Base-by-base conservation (phyloP, 768 basidiomycete species). In the Tulasnella sp. region DNA sequence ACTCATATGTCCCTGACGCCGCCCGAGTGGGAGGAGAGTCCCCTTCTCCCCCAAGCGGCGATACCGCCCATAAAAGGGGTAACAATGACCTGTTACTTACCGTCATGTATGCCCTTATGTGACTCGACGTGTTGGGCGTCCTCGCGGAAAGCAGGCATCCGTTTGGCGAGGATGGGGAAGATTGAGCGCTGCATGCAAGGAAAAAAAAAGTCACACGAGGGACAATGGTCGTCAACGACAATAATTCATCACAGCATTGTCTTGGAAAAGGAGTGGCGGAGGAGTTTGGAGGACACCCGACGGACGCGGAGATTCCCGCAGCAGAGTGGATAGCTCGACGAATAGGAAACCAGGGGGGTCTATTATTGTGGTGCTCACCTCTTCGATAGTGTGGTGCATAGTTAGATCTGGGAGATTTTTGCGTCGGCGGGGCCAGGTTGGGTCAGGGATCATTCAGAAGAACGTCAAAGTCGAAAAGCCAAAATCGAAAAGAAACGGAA, bases 341-440 rank as follows among this genome's bases (percentile, higher is more conserved):
- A 42, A 42, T 42, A 17, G 40, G 40, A 42, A 14, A 14, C 39
- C 12, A 14, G 11, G 2, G 40, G 17, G 3, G 25, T 37, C 36
- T 29, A 6, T 75, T 19, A 15, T 7, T 72, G 49, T 17, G 17
- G 17, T 22, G 7, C 76, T 34, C n/a, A 77, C 76, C 58, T 77
- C 76, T 77, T 77, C 76, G 42, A 77, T 77, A 19, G 72, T 36
- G 54, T 77, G 76, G 39, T 77, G 76, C 76, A 67, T 77, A 31
- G 42, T 64, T 22, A 77, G 49, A 39, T 74, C 76, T 77, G 71
- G 15, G 37, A 11, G 45, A n/a, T n/a, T 25, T n/a, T n/a, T 22
- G 38, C n/a, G 8, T 36, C 31, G 37, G 6, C 40, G 12, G 17
- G 40, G 40, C 40, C 40, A 42, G 40, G 40, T 14, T 14, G 39